Evolutionary conservation across 345 rosid genomes (phyloP).

Genomic region (Mallotus nudiflorus): DNA sequence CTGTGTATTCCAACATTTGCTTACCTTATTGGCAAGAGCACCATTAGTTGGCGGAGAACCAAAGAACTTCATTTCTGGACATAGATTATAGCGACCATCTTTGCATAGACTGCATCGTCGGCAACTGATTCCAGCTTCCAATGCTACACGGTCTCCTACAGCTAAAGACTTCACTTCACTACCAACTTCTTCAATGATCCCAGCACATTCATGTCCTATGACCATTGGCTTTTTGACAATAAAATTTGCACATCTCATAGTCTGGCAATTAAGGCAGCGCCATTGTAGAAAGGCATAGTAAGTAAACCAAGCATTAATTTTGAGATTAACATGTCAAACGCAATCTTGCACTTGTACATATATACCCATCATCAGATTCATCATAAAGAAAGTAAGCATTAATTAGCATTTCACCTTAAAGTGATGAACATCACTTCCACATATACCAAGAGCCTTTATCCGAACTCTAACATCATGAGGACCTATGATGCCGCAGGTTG

Average conservation of each 20-base stretch:
- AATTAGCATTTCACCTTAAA: constrained; percentile 56
- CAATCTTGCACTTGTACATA: too few relatives aligned
- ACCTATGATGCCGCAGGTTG: constrained; percentile 34
- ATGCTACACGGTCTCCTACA: constrained; percentile 77
- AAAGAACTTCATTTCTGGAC: constrained; percentile 92
- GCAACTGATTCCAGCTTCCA: constrained; percentile 94
- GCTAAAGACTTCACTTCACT: constrained; percentile 63
- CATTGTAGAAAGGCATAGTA: background rate
- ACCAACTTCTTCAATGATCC: constrained; percentile 83
- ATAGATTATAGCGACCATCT: constrained; percentile 81
- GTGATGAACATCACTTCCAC: constrained; percentile 94
- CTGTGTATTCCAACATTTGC: background rate
- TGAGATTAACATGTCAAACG: too few relatives aligned
- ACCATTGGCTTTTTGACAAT: constrained; percentile 95
- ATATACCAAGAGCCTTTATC: constrained; percentile 90
- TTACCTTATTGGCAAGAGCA: constrained; percentile 79
- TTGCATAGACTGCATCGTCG: constrained; percentile 68
- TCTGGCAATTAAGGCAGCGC: constrained; percentile 28
- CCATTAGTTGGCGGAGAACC: constrained; percentile 93
- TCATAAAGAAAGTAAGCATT: background rate
- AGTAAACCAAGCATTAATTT: too few relatives aligned
- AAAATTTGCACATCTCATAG: constrained; percentile 73
- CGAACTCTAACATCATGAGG: constrained; percentile 76
- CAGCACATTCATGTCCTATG: constrained; percentile 95
- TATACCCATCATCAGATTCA: background rate